A percentile compares a stretch with the other conserved stretches of the same genome.
phyloP scores from a whole-genome alignment of 371 early-diverging fungal species.

The Umbelopsis sp. region DNA sequence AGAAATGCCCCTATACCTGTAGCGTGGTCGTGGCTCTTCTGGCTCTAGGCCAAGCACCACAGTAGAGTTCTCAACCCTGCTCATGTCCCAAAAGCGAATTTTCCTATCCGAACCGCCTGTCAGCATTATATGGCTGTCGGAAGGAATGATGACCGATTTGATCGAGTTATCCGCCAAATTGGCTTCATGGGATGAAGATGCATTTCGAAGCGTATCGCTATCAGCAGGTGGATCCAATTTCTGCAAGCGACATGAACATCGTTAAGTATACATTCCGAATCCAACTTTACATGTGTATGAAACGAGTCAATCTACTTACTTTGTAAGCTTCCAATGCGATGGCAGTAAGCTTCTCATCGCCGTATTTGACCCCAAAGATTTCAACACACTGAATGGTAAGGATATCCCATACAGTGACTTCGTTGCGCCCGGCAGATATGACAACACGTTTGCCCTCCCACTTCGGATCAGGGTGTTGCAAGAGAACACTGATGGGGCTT shows the following conservation, averaged over 20 bases:
- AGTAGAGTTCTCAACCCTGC: constrained; percentile 68
- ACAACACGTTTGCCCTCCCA: constrained; percentile 54
- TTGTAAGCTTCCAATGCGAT: constrained; percentile 55
- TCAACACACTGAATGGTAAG: constrained; percentile 72
- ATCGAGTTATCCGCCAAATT: constrained; percentile 59
- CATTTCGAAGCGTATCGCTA: constrained; percentile 49
- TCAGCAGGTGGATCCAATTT: constrained; percentile 58
- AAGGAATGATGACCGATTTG: constrained; percentile 56
- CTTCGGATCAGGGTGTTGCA: constrained; percentile 55
- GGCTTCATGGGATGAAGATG: constrained; percentile 57
- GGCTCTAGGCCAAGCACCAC: constrained; percentile 72
- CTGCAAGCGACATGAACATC: constrained; percentile 19
- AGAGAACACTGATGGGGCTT: constrained; percentile 67
- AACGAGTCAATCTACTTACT: constrained; percentile 26
- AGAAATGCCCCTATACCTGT: constrained; percentile 41
- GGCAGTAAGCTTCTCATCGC: constrained; percentile 60
- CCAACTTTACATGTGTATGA: too few species aligned
- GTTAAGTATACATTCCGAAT: neutral
- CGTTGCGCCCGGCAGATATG: constrained; percentile 74
- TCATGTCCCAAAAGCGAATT: constrained; percentile 82
- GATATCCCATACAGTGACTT: constrained; percentile 87
- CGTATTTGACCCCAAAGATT: constrained; percentile 65
- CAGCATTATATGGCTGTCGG: constrained; percentile 68
- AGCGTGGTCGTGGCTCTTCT: constrained; percentile 63
- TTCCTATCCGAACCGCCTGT: constrained; percentile 84